Percentiles rank a stretch among this genome's conserved stretches.
These are phyloP conservation scores for Silene latifolia DNA, from an alignment of 148 eudicot species.

Conservation along the genomic window DNA sequence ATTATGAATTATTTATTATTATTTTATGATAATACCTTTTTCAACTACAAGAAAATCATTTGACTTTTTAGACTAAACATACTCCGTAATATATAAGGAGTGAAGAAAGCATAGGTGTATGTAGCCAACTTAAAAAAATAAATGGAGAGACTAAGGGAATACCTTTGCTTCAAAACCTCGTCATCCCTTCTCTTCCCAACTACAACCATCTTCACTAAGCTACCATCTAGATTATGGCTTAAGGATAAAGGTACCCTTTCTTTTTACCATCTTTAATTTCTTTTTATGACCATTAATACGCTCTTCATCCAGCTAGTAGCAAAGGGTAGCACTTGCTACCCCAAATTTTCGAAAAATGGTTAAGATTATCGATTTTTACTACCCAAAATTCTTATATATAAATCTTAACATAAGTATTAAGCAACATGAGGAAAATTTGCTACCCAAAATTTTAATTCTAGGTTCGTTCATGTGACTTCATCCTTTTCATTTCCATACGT, in stretches of 20 bases:
- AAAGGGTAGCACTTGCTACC: too few species aligned
- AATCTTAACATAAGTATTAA: too few species aligned
- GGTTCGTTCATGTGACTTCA: too few species aligned
- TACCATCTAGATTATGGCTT: constrained; percentile 22
- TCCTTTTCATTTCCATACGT: too few species aligned
- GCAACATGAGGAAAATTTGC: too few species aligned
- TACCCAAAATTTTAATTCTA: too few species aligned
- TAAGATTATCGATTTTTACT: too few species aligned
- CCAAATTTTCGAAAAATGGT: too few species aligned
- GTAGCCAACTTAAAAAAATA: background rate
- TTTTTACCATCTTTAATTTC: background rate
- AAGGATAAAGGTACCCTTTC: constrained; percentile 25
- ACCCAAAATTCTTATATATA: too few species aligned
- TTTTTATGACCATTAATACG: too few species aligned
- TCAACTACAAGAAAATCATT: constrained; percentile 15
- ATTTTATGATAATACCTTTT: background rate
- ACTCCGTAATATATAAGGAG: constrained; percentile 26
- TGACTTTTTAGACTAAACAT: constrained; percentile 17
- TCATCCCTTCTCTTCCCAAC: constrained; percentile 24
- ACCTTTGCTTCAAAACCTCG: constrained; percentile 27
- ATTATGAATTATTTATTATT: background rate
- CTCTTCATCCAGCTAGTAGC: too few species aligned
- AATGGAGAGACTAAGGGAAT: constrained; percentile 29
- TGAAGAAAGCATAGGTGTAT: background rate
- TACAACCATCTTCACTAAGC: constrained; percentile 20